Evolutionary conservation across 768 basidiomycete species (phyloP), one percentile per base, ranked within the genome.

Genomic region (Lactarius hengduanensis): DNA sequence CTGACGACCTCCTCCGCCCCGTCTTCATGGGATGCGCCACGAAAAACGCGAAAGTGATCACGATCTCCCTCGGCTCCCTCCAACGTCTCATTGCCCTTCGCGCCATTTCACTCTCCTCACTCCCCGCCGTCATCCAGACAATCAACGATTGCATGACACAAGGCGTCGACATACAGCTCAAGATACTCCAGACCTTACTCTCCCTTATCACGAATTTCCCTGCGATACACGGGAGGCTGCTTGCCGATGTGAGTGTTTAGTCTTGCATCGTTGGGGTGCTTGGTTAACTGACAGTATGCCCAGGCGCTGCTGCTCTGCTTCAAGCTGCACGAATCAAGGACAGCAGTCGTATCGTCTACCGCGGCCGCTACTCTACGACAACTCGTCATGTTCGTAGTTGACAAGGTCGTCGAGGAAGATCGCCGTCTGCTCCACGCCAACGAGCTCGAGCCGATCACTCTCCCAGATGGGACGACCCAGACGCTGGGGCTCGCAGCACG

Each of bases 381-480:
- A 74, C 82, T 98, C 1, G 93, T 98, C 55, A 98, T 99, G 96
- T 92, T 98, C 70, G 89, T 98, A 20, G 92, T 98, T 54, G 97
- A 99, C 78, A 95, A 96, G 74, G 91, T 98, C 76, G 85, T 88
- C 1, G 82, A 85, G 20, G 92, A 95, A 73, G 91, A 94, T 74
- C 78, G 80, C 5, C 76, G 75, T 81, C 26, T 68, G 70, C 61
- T 74, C 76, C 77, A 22, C 74, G 77, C 34, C 34, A 62, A 53
- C 32, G 71, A 76, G 8, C 71, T 77, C 13, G 71, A 77, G n/a
- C 79, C 83, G 16, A 81, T 86, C 1, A 75, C 75, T 0, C 82
- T 94, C 16, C 90, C 93, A 2, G 84, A 93, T 67, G 93, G 90
- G 5, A 81, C 81, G 1, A 84, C 80, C 0, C 86, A 84, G 63